Base-by-base conservation (phyloP, 2,329 filamentous ascomycete genomes). In the Talaromyces sp. region DNA sequence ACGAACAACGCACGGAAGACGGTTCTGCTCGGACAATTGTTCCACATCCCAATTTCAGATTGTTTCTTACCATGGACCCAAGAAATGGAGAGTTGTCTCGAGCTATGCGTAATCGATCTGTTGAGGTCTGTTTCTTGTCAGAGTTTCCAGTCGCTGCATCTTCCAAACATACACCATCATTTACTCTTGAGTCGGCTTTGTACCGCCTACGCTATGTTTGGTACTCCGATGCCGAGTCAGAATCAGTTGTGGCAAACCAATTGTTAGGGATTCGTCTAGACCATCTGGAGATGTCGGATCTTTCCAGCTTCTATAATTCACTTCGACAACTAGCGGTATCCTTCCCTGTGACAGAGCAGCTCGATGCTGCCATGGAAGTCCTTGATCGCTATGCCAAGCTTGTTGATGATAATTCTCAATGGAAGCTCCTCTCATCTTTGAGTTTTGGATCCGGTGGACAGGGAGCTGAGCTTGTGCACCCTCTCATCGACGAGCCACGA, bases 31-130 rank as follows among this genome's bases (percentile, higher is more conserved):
- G 91, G 64, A 80, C 96, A 41, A 86, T 99, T 59, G 86, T 80
- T 64, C 93, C 95, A 15, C 93, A 98, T 79, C 85, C 90, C 0
- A 86, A 92, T 67, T 99, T 99, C 78, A 86, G 94, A 65, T 88
- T 99, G 22, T 98, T 99, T 78, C 81, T 99, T 74, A 98, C 94
- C 0, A 90, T 96, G 82, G 94, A 99, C 75, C 89, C 95, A 54
- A 87, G 89, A 59, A 91, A 97, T 75, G 96, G 95, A 19, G 95
- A 99, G 76, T 83, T 99, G 9, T 99, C 95, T 3, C 86, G 95
- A 68, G 95, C 95, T 0, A 99, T 99, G 95, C 86, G 96, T 65
- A 99, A 99, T 78, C 87, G 95, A 75, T 93, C 93, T 58, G 85
- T 97, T 31, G 96, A 99, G 77, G 90, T 99, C 10, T 95, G 89